Evolutionary conservation across 306 rosid genomes (phyloP).

Genomic region (Medicago ruthenica): DNA sequence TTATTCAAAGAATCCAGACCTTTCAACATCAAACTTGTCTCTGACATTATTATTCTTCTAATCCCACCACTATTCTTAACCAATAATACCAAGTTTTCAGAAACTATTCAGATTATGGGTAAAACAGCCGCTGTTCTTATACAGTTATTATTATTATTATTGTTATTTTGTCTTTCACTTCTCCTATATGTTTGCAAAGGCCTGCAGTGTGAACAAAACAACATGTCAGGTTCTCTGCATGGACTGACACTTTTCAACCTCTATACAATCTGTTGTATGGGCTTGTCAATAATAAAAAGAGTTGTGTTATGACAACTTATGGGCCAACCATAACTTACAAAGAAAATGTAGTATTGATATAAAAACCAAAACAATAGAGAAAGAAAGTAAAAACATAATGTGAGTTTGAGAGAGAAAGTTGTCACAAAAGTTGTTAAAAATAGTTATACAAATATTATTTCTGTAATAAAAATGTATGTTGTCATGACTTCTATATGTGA

Average conservation of each 20-base stretch:
- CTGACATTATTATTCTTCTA: slow-evolving; percentile 25
- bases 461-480: no score
- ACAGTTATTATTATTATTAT: background rate
- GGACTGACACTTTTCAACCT: background rate
- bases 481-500: no score
- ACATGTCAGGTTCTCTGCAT: background rate
- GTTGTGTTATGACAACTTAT: no score
- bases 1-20: slow-evolving; percentile 49
- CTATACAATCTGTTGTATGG: background rate
- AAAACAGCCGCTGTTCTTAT: slow-evolving; percentile 26
- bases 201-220: background rate
- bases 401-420: no score
- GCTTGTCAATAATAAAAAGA: no score
- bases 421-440: no score
- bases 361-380: no score
- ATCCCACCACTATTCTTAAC: slow-evolving; percentile 20
- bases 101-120: slow-evolving; percentile 23
- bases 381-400: no score
- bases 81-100: slow-evolving; percentile 19
- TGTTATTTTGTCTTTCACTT: background rate
- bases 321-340: no score
- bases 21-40: slow-evolving; percentile 48
- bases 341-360: no score
- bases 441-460: no score
- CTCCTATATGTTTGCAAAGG: background rate